These are phyloP conservation scores for Mortierella alpina DNA, from an alignment of 192 early-diverging fungal species.

Conservation along the genomic window DNA sequence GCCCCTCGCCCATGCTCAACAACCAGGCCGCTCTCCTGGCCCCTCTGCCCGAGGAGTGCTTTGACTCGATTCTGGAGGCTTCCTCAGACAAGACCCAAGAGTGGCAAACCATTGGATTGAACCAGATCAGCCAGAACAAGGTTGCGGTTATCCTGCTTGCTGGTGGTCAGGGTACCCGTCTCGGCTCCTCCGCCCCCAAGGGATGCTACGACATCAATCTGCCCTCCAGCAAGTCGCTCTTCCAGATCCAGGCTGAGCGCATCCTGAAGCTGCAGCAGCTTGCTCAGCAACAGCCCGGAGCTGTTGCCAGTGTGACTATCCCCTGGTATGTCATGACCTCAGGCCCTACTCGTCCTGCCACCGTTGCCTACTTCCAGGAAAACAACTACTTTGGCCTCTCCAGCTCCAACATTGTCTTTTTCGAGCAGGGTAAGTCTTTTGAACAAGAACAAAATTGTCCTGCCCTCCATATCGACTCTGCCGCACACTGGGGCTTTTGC, in stretches of 20 bases:
- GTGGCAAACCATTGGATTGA: slow-evolving; percentile 83
- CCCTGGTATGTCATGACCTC: slow-evolving; percentile 99
- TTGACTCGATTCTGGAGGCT: slow-evolving; percentile 70
- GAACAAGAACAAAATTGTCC: no score
- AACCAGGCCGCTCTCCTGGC: slow-evolving; percentile 61
- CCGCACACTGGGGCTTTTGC: no score
- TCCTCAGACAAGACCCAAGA: slow-evolving; percentile 61
- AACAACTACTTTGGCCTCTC: slow-evolving; percentile 91
- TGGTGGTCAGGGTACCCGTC: slow-evolving; percentile 88
- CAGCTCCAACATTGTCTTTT: slow-evolving; percentile 89
- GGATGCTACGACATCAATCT: slow-evolving; percentile 96
- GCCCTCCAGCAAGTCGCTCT: slow-evolving; percentile 89
- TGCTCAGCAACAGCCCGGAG: slow-evolving; percentile 41
- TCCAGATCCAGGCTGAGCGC: slow-evolving; percentile 95
- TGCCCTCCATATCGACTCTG: no score
- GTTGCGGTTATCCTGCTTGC: slow-evolving; percentile 96
- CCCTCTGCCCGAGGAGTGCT: slow-evolving; percentile 81
- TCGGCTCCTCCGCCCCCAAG: slow-evolving; percentile 86
- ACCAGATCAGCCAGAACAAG: slow-evolving; percentile 85
- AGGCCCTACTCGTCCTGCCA: slow-evolving; percentile 88
- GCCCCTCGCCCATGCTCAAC: slow-evolving; percentile 54
- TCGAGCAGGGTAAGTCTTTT: slow-evolving; percentile 83
- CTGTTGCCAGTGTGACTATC: slow-evolving; percentile 69
- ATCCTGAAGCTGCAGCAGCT: slow-evolving; percentile 87
- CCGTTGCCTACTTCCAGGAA: slow-evolving; percentile 81